Conservation (phyloP, 2,329 filamentous ascomycete species). For the Zasmidium cellare region DNA sequence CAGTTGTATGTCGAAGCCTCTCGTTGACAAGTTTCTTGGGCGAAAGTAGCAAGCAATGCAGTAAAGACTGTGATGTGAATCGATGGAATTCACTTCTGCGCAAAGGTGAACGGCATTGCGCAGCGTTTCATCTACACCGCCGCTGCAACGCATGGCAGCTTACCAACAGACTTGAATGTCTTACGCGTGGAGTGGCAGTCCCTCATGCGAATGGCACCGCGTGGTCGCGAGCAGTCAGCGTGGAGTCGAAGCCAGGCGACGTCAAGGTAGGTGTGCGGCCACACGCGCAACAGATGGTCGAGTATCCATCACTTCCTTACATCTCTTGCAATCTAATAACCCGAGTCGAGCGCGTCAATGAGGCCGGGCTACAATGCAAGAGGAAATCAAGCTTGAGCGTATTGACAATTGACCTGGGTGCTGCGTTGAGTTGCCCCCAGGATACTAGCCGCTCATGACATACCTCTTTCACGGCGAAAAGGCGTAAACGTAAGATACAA, state of each 20-base stretch:
- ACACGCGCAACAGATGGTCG: not conserved
- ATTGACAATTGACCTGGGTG: constrained; percentile 28
- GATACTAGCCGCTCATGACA: constrained; percentile 28
- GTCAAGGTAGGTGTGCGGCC: not conserved
- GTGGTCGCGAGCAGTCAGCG: too few relatives aligned
- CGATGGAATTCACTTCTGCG: too few relatives aligned
- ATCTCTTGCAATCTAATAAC: constrained; percentile 72
- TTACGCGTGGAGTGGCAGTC: too few relatives aligned
- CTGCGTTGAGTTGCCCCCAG: constrained; percentile 21
- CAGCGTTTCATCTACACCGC: too few relatives aligned
- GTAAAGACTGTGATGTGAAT: constrained; percentile 13
- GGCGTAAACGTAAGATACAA: not conserved
- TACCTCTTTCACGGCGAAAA: not conserved
- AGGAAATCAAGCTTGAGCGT: constrained; percentile 55
- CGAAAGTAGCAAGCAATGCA: constrained; percentile 17
- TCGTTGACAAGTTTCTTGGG: constrained; percentile 60
- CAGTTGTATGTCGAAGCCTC: constrained; percentile 59
- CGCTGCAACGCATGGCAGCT: too few relatives aligned
- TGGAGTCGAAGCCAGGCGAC: too few relatives aligned
- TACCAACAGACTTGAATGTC: too few relatives aligned
- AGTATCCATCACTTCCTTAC: not conserved
- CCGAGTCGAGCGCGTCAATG: constrained; percentile 53
- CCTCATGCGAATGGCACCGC: too few relatives aligned
- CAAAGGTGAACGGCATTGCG: too few relatives aligned
- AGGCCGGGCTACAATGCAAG: constrained; percentile 70